These are phyloP conservation scores for Malassezia equina DNA, from an alignment of 1,284 basidiomycete genomes.

Conservation along the genomic window DNA sequence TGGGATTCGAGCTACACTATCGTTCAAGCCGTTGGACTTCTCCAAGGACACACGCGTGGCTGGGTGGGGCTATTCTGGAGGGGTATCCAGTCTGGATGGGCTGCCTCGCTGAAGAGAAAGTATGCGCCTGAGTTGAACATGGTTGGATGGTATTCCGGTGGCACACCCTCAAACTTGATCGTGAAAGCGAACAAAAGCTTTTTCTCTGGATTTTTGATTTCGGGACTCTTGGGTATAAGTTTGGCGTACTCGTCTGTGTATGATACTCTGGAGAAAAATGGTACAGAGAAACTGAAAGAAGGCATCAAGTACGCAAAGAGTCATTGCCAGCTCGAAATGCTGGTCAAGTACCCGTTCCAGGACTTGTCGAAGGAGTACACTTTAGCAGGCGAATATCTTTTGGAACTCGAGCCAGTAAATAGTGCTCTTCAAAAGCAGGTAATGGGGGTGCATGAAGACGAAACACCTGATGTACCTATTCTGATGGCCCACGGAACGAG, in stretches of 20 bases:
- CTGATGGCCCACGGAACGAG: conserved; percentile 25
- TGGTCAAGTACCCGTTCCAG: conserved; percentile 4
- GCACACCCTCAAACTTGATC: conserved; percentile 26
- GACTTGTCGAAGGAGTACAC: neutral
- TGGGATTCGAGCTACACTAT: conserved; percentile 20
- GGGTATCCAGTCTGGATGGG: conserved; percentile 29
- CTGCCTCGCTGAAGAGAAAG: conserved; percentile 14
- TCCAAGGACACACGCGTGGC: conserved; percentile 19
- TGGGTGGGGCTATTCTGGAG: conserved; percentile 27
- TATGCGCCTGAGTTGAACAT: conserved; percentile 32
- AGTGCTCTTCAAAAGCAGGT: neutral
- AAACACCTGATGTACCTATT: conserved; percentile 21
- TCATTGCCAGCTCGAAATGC: conserved; percentile 4
- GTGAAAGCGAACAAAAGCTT: neutral
- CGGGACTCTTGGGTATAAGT: neutral
- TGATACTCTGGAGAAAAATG: neutral
- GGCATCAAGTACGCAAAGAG: conserved; percentile 3
- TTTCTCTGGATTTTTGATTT: neutral
- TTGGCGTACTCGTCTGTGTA: neutral
- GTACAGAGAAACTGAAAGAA: neutral
- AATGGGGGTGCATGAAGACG: neutral
- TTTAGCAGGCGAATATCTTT: neutral
- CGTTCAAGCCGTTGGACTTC: conserved; percentile 2
- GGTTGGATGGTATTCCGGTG: conserved; percentile 30
- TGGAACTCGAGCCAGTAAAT: neutral